Percentiles rank a stretch among this genome's conserved stretches.
These are phyloP conservation scores for Phytopythium litorale DNA, from an alignment of 352 stramenopile genomes.

Conservation along the genomic window DNA sequence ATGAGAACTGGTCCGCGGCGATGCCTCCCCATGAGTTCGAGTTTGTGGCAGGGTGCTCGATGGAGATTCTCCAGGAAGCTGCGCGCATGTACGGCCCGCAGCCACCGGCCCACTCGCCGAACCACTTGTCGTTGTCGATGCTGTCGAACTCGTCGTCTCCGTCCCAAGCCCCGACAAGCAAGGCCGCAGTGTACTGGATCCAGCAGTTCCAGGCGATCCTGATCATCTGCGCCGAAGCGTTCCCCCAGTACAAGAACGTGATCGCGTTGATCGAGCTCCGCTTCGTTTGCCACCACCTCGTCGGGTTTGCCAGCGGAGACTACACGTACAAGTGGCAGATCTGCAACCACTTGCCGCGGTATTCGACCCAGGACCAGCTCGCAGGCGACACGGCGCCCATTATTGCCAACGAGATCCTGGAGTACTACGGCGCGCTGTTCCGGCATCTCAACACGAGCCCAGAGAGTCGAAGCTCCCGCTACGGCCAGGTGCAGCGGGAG, in stretches of 20 bases:
- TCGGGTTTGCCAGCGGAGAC: constrained; percentile 50
- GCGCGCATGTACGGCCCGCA: constrained; percentile 66
- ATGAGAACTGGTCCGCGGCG: constrained; percentile 54
- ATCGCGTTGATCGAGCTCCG: constrained; percentile 74
- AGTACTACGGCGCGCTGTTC: constrained; percentile 70
- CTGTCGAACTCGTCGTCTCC: constrained; percentile 30
- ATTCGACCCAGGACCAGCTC: constrained; percentile 41
- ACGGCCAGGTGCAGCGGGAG: constrained; percentile 11
- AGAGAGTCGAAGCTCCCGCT: constrained; percentile 36
- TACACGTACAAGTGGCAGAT: constrained; percentile 78
- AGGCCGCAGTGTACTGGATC: constrained; percentile 73
- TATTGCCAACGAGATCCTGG: constrained; percentile 74
- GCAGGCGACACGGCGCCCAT: constrained; percentile 52
- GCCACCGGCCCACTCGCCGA: constrained; percentile 23
- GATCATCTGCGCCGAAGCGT: constrained; percentile 58
- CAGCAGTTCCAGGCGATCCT: constrained; percentile 76
- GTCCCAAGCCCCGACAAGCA: constrained; percentile 32
- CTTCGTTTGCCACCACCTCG: constrained; percentile 80
- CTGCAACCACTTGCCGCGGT: constrained; percentile 53
- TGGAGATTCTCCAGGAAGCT: constrained; percentile 75
- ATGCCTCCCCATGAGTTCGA: constrained; percentile 35
- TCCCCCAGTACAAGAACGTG: constrained; percentile 60
- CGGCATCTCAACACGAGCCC: constrained; percentile 53
- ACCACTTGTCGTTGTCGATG: constrained; percentile 34
- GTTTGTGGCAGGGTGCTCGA: constrained; percentile 53